Percentiles rank a stretch among this genome's conserved stretches.
Evolutionary conservation across 805 yeast species (phyloP).

Genomic region (Candida ortonii): DNA sequence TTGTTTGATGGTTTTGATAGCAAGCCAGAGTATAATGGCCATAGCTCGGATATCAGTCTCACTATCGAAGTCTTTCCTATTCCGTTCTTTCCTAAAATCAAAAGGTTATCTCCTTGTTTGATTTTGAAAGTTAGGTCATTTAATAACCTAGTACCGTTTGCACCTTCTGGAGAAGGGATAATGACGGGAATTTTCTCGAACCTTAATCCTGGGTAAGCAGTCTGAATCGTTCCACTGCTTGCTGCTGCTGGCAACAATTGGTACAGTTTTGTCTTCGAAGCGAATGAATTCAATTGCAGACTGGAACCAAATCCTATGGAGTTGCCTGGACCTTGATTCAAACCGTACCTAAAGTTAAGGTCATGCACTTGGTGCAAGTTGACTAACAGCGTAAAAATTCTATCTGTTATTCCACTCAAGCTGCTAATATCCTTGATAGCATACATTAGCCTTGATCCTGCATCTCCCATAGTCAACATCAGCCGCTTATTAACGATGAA

Average conservation of each 20-base stretch:
- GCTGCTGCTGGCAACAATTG: constrained; percentile 34
- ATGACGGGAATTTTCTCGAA: constrained; percentile 80
- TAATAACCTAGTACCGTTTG: constrained; percentile 58
- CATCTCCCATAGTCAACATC: constrained; percentile 89
- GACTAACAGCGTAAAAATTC: constrained; percentile 74
- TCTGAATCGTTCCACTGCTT: constrained; percentile 78
- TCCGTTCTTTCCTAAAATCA: constrained; percentile 85
- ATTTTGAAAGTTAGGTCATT: constrained; percentile 62
- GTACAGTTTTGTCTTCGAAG: constrained; percentile 27
- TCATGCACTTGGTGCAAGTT: constrained; percentile 82
- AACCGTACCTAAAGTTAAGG: constrained; percentile 48
- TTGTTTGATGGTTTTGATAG: constrained; percentile 70
- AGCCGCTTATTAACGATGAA: constrained; percentile 88
- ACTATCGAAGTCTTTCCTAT: constrained; percentile 87
- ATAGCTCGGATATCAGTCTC: constrained; percentile 78
- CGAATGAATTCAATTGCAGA: constrained; percentile 30
- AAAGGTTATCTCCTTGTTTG: constrained; percentile 60
- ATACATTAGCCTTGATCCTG: constrained; percentile 92
- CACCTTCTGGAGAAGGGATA: constrained; percentile 65
- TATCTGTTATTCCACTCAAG: constrained; percentile 84
- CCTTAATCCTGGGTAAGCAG: constrained; percentile 72
- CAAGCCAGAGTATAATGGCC: constrained; percentile 88
- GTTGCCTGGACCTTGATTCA: constrained; percentile 14
- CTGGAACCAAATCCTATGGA: constrained; percentile 36
- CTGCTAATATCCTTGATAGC: constrained; percentile 91